These are phyloP conservation scores for Penicillium sclerotiorum DNA, from an alignment of 2,329 filamentous ascomycete genomes.

Conservation along the genomic window DNA sequence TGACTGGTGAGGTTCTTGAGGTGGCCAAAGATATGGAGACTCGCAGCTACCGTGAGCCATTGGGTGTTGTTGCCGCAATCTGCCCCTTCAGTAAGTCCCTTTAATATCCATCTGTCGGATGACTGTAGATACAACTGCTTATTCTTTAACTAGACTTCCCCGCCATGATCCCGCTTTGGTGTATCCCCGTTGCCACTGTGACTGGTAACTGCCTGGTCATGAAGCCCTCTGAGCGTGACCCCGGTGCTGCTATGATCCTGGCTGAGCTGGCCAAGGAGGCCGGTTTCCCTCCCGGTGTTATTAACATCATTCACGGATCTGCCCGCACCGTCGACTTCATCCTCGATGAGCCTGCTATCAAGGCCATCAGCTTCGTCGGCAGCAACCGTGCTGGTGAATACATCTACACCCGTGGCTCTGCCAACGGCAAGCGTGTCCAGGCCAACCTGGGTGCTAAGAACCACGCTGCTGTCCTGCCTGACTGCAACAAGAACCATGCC, in stretches of 20 bases:
- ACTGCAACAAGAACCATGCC: constrained; percentile 70
- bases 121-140: constrained; percentile 13
- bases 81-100: constrained; percentile 63
- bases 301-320: constrained; percentile 68
- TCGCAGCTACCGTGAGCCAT: constrained; percentile 64
- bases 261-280: constrained; percentile 65
- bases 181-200: constrained; percentile 65
- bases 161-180: constrained; percentile 72
- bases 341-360: constrained; percentile 68
- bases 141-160: constrained; percentile 58
- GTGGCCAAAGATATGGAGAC: constrained; percentile 73
- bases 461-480: constrained; percentile 67
- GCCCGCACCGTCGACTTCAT: constrained; percentile 70
- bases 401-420: constrained; percentile 68
- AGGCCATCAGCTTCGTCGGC: constrained; percentile 70
- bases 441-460: constrained; percentile 72
- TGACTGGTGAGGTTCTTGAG: constrained; percentile 68
- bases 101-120: background rate
- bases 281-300: constrained; percentile 65
- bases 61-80: constrained; percentile 67
- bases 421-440: constrained; percentile 70
- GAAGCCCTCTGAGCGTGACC: constrained; percentile 68
- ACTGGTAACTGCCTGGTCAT: constrained; percentile 66
- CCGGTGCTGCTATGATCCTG: constrained; percentile 67
- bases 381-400: constrained; percentile 71